Evolutionary conservation across 306 rosid genomes (phyloP).

Genomic region (Fragaria iinumae): DNA sequence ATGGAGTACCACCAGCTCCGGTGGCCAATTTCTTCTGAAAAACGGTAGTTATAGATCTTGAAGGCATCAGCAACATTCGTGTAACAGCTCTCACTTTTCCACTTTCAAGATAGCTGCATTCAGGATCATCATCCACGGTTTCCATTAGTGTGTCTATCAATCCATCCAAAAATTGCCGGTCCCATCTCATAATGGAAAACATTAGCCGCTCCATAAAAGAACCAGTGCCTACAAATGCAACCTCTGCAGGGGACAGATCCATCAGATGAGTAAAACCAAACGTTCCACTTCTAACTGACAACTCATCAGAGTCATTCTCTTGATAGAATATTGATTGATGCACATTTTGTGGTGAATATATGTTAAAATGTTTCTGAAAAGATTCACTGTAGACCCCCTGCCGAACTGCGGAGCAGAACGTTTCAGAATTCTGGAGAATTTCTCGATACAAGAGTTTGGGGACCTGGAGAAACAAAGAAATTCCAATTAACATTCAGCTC

Average conservation of each 20-base stretch:
- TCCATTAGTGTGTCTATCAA: conserved; percentile 53
- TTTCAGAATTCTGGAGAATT: conserved; percentile 50
- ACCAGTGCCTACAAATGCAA: conserved; percentile 70
- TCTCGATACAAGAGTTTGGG: conserved; percentile 80
- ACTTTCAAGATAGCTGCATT: conserved; percentile 48
- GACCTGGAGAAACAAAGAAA: conserved; percentile 45
- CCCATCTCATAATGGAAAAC: conserved; percentile 74
- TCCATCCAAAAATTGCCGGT: conserved; percentile 55
- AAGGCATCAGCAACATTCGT: conserved; percentile 79
- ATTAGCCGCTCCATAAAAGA: conserved; percentile 73
- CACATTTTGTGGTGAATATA: conserved; percentile 71
- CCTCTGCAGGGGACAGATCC: conserved; percentile 80
- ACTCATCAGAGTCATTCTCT: conserved; percentile 35
- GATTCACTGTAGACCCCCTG: conserved; percentile 56
- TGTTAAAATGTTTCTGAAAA: conserved; percentile 57
- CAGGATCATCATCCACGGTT: conserved; percentile 50
- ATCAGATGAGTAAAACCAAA: conserved; percentile 87
- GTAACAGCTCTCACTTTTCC: conserved; percentile 76
- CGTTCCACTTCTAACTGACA: conserved; percentile 49
- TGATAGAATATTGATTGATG: conserved; percentile 56
- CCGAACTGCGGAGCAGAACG: conserved; percentile 47
- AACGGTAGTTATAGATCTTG: conserved; percentile 48
- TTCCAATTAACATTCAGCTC: conserved; percentile 8
- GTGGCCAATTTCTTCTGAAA: conserved; percentile 56
- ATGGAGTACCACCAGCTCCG: conserved; percentile 66